These are phyloP conservation scores for Oldenlandia corymbosa DNA, from an alignment of 257 asterid species.

Conservation along the genomic window DNA sequence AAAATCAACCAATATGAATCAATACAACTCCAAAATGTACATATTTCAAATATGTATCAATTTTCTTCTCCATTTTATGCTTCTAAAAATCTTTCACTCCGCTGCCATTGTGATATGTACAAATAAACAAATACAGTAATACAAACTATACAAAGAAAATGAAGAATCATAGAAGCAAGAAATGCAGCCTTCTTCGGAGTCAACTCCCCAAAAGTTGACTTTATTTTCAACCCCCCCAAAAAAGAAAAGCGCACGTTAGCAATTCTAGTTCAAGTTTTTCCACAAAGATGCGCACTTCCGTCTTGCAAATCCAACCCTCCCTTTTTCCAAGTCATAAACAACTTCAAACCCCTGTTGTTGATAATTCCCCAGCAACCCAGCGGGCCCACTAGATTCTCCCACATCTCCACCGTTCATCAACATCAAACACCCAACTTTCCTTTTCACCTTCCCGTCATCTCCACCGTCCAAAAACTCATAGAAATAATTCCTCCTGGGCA, in stretches of 20 bases:
- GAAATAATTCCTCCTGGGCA: constrained; percentile 79
- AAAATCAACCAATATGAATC: neutral
- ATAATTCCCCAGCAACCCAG: constrained; percentile 88
- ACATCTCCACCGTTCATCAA: constrained; percentile 82
- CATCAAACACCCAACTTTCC: constrained; percentile 77
- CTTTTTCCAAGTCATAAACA: constrained; percentile 74
- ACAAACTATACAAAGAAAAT: neutral
- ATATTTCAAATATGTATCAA: neutral
- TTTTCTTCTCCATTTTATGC: constrained; percentile 15
- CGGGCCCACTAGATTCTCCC: constrained; percentile 72
- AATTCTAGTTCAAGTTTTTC: constrained; percentile 43
- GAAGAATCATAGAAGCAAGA: neutral
- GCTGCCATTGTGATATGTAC: neutral
- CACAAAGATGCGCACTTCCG: constrained; percentile 81
- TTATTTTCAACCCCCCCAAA: neutral
- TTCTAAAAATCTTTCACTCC: constrained; percentile 13
- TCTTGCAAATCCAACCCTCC: constrained; percentile 75
- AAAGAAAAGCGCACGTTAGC: constrained; percentile 26
- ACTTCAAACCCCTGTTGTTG: constrained; percentile 98
- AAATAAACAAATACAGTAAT: neutral
- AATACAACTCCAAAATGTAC: neutral
- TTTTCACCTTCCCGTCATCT: constrained; percentile 31
- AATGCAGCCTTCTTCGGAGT: constrained; percentile 1
- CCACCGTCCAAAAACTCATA: constrained; percentile 53
- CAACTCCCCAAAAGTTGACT: neutral